Percentiles rank a stretch among this genome's conserved stretches.
Conservation (phyloP, 139 green algal species). For the Prasinococcaceae sp. region DNA sequence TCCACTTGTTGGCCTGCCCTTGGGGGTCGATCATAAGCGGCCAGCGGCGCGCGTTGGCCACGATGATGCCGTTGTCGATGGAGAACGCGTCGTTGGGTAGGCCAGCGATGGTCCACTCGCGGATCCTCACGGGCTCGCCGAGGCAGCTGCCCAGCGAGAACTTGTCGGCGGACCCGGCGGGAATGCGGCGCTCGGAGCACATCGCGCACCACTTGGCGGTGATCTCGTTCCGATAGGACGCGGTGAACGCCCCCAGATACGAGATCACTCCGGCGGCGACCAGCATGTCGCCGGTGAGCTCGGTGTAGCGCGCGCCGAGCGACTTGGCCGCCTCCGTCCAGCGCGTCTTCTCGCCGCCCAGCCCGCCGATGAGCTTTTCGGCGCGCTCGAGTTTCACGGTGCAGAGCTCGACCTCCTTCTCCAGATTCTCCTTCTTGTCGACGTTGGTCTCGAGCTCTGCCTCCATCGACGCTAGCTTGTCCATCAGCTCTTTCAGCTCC, state of each 20-base stretch:
- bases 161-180: neutral
- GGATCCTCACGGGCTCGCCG: constrained; percentile 28
- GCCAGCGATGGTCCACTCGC: constrained; percentile 27
- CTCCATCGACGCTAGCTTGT: constrained; percentile 23
- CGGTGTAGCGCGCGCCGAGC: constrained; percentile 4
- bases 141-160: constrained; percentile 16
- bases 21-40: constrained; percentile 36
- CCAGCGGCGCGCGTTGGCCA: constrained; percentile 25
- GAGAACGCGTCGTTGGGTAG: constrained; percentile 27
- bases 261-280: constrained; percentile 16
- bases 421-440: constrained; percentile 20
- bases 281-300: constrained; percentile 13
- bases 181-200: constrained; percentile 16
- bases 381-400: constrained; percentile 27
- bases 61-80: constrained; percentile 31
- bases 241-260: constrained; percentile 32
- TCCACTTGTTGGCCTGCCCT: constrained; percentile 32
- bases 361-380: constrained; percentile 29
- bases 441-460: constrained; percentile 20
- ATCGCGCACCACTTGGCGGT: constrained; percentile 10
- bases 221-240: constrained; percentile 17
- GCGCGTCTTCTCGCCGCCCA: constrained; percentile 22
- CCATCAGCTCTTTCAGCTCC: constrained; percentile 22
- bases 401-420: constrained; percentile 28
- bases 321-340: constrained; percentile 14